Evolutionary conservation across 257 asterid genomes (phyloP), one percentile per base, ranked within the genome.

Genomic region (Jacaranda mimosifolia): DNA sequence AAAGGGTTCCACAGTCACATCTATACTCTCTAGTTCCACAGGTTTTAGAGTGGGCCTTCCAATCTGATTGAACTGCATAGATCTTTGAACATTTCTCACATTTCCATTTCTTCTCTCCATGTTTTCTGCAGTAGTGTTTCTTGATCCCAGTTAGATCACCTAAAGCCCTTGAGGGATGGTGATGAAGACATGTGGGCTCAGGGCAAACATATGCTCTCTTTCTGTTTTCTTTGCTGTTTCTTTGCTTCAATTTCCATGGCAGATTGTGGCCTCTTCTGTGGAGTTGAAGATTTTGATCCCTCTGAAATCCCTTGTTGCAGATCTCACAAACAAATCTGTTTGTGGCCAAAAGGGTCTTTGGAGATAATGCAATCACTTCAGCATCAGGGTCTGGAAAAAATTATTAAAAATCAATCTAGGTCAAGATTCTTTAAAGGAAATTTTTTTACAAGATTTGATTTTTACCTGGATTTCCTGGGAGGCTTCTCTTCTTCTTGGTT

Each of bases 231-330:
- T 88, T 88, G 83, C 70, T 85, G 86, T 45, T 90, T 68, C 91
- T 87, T 70, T 93, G 98, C 83, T 93, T 93, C 71, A 93, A 86
- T 65, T 93, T 93, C 97, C 97, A 93, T 32, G 98, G 98, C 48
- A 93, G 90, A 12, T 91, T 93, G 78, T 93, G 98, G 0, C 98
- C 98, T 63, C 98, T 83, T 36, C 98, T 78, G 74, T 93, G 98
- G 26, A 93, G 96, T 38, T 93, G 98, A 3, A 93, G 97, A 21
- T 93, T 93, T 57, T 93, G 98, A n/a, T 93, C 98, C 56, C 98
- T 89, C 77, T 93, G 98, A 39, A 93, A 93, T n/a, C 97, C 97
- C 79, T 91, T 90, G 87, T 88, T 91, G 87, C 98, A 93, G n/a
- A 93, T 82, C 82, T 93, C 98, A 43, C 97, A 93, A 7, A 93